Conservation (phyloP, 345 rosid species). For the Noccaea caerulescens region DNA sequence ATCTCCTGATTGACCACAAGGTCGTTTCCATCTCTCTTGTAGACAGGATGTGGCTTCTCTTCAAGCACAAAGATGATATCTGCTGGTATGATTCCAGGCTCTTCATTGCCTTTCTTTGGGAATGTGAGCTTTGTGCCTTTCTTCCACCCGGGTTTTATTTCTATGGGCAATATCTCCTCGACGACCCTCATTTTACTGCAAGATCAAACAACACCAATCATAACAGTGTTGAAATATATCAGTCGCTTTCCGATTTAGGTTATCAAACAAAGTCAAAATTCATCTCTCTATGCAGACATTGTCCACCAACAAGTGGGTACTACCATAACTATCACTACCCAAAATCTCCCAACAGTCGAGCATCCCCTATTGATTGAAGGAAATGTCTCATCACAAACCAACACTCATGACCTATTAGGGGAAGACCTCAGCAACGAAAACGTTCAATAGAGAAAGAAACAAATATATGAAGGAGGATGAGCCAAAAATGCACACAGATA, state of each 20-base stretch:
- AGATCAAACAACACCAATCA: conserved; percentile 32
- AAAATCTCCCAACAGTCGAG: not conserved
- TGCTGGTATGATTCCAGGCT: conserved; percentile 75
- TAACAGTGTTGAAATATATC: conserved; percentile 16
- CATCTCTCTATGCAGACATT: conserved; percentile 17
- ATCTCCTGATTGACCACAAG: conserved; percentile 72
- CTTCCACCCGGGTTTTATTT: conserved; percentile 97
- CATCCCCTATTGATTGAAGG: not conserved
- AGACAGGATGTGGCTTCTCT: conserved; percentile 84
- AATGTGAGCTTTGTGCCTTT: conserved; percentile 93
- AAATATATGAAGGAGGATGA: conserved; percentile 3
- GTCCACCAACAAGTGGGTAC: not conserved
- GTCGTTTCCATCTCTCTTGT: conserved; percentile 85
- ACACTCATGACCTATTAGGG: not conserved
- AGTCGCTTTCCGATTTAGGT: not conserved
- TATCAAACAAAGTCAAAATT: conserved; percentile 15
- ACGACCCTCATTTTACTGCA: conserved; percentile 60
- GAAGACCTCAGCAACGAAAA: not conserved
- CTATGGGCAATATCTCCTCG: conserved; percentile 85
- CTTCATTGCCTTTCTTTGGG: conserved; percentile 87
- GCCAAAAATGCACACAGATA: not conserved
- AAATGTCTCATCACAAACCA: not conserved
- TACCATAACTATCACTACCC: not conserved
- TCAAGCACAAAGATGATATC: conserved; percentile 78
- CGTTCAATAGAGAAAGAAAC: not conserved